These are phyloP conservation scores for Dactylonectria macrodidyma DNA, from an alignment of 2,329 filamentous ascomycete species.

Conservation along the genomic window DNA sequence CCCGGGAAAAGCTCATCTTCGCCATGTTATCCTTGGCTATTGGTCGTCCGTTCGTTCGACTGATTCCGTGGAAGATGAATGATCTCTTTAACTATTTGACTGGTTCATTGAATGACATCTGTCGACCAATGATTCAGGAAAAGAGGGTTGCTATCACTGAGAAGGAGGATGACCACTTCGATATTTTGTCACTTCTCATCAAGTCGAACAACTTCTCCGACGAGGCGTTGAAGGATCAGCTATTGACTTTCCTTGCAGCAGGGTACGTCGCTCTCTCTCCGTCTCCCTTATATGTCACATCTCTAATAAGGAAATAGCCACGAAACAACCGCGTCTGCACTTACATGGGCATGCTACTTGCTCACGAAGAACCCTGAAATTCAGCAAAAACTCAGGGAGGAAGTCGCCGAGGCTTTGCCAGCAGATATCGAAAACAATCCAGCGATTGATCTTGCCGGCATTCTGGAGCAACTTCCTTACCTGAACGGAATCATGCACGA, in stretches of 20 bases:
- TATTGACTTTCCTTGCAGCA: conserved; percentile 68
- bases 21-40: conserved; percentile 33
- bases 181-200: conserved; percentile 75
- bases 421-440: conserved; percentile 1
- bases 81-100: conserved; percentile 34
- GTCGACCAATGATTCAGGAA: conserved; percentile 55
- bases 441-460: conserved; percentile 61
- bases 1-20: conserved; percentile 61
- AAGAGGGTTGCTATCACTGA: conserved; percentile 64
- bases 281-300: neutral
- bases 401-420: conserved; percentile 22
- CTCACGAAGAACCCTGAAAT: conserved; percentile 37
- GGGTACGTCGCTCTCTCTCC: conserved; percentile 11
- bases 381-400: conserved; percentile 37
- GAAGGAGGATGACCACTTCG: conserved; percentile 64
- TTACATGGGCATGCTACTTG: conserved; percentile 41
- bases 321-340: conserved; percentile 40
- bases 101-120: conserved; percentile 26
- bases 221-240: conserved; percentile 65
- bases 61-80: conserved; percentile 43
- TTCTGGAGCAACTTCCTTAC: conserved; percentile 76
- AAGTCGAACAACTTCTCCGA: conserved; percentile 67
- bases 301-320: conserved; percentile 22
- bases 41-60: conserved; percentile 24
- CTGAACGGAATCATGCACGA: conserved; percentile 80